Conservation (phyloP, 2,329 filamentous ascomycete species). For the Dothideomycetidae sp. region DNA sequence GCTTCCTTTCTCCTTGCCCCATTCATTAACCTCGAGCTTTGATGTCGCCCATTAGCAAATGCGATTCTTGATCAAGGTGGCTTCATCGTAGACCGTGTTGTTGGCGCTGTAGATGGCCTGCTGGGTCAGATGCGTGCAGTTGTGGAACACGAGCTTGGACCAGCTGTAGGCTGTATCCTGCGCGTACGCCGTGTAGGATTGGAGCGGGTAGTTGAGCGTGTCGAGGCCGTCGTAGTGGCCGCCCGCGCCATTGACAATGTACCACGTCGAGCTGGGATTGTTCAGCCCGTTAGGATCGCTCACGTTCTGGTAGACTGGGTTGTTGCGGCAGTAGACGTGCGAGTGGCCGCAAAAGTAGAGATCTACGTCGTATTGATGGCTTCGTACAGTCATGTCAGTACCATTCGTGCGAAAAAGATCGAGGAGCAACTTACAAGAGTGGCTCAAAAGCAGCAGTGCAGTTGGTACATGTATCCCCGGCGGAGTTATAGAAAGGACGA, state of each 20-base stretch:
- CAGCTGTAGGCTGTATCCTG: constrained; percentile 25
- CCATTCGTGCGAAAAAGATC: too few species aligned
- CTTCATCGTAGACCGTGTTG: constrained; percentile 20
- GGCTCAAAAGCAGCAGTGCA: too few species aligned
- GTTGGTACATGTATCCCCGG: too few species aligned
- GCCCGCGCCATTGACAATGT: constrained; percentile 41
- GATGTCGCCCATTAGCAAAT: too few species aligned
- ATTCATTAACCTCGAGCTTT: too few species aligned
- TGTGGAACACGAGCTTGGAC: constrained; percentile 28
- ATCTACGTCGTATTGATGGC: constrained; percentile 45
- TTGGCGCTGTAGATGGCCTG: constrained; percentile 24
- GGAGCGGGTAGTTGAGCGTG: constrained; percentile 12
- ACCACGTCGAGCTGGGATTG: constrained; percentile 41
- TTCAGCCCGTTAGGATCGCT: constrained; percentile 31
- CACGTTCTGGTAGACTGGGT: constrained; percentile 21
- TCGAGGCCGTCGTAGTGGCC: too few species aligned
- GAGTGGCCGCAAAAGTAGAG: constrained; percentile 44
- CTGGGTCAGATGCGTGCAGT: constrained; percentile 27
- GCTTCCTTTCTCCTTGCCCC: too few species aligned
- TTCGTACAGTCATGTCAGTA: too few species aligned
- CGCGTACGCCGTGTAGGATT: constrained; percentile 19
- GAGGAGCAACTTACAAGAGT: too few species aligned
- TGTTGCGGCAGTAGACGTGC: constrained; percentile 43
- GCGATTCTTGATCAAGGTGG: constrained; percentile 20
- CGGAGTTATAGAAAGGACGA: constrained; percentile 31